These are phyloP conservation scores for Aspergillus brasiliensis DNA, from an alignment of 2,329 filamentous ascomycete species.

Conservation along the genomic window DNA sequence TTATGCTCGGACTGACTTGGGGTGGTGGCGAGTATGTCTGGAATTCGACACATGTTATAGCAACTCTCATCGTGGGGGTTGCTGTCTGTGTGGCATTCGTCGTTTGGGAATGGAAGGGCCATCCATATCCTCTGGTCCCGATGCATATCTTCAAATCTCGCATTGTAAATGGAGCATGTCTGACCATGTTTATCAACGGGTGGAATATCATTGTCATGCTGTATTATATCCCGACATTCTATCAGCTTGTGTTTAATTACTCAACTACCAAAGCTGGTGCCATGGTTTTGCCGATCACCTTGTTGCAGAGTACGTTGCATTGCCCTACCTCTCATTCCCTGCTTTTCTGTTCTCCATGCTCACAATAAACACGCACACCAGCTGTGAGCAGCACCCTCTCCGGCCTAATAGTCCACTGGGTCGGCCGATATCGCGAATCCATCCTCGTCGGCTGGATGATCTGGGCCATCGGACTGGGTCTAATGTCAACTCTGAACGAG, in stretches of 20 bases:
- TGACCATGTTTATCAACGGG: conserved; percentile 61
- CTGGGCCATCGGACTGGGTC: conserved; percentile 56
- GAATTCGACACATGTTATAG: conserved; percentile 58
- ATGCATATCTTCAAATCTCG: conserved; percentile 58
- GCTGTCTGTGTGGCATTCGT: conserved; percentile 31
- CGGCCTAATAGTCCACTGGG: conserved; percentile 56
- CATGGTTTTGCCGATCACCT: conserved; percentile 54
- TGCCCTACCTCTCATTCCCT: not conserved
- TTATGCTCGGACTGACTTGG: conserved; percentile 59
- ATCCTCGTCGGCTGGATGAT: conserved; percentile 57
- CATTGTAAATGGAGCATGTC: conserved; percentile 58
- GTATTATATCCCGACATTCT: conserved; percentile 65
- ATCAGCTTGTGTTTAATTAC: conserved; percentile 57
- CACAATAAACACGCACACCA: conserved; percentile 27
- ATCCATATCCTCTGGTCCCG: conserved; percentile 27
- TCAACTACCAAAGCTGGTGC: conserved; percentile 52
- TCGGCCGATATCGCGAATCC: conserved; percentile 56
- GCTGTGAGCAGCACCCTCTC: conserved; percentile 53
- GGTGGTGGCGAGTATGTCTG: conserved; percentile 62
- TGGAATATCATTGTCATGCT: conserved; percentile 63
- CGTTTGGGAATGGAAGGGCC: conserved; percentile 39
- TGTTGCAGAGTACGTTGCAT: conserved; percentile 43
- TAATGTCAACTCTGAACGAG: conserved; percentile 56
- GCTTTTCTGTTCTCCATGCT: not conserved
- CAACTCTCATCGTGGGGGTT: conserved; percentile 55